phyloP scores from a whole-genome alignment of 352 stramenopile species.

The Phytopythium cucurbitacearum region DNA sequence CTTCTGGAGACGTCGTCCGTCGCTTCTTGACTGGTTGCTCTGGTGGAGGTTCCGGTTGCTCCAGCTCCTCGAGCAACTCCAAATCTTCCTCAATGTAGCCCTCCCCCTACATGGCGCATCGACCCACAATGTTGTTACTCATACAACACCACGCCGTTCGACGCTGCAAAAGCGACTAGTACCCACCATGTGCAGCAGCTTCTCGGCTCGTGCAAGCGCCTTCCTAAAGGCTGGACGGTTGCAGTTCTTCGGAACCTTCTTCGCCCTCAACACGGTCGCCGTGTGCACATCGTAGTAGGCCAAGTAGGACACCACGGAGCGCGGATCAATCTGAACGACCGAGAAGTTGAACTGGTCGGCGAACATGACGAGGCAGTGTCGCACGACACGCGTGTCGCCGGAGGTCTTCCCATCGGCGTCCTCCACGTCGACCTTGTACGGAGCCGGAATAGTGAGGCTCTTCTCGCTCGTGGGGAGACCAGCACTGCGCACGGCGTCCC shows the following conservation, averaged over 20 bases:
- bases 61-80: conserved; percentile 24
- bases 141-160: not conserved
- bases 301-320: conserved; percentile 41
- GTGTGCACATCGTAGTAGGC: conserved; percentile 37
- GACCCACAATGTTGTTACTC: not conserved
- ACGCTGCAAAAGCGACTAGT: not conserved
- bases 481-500: conserved; percentile 37
- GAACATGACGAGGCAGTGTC: conserved; percentile 54
- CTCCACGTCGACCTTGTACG: conserved; percentile 21
- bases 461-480: conserved; percentile 39
- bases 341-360: conserved; percentile 65
- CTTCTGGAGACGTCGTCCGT: conserved; percentile 16
- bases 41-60: not conserved
- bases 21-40: conserved; percentile 25
- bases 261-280: conserved; percentile 21
- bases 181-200: conserved; percentile 46
- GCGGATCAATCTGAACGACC: conserved; percentile 30
- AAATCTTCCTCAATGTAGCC: conserved; percentile 27
- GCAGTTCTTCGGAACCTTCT: conserved; percentile 20
- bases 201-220: conserved; percentile 25
- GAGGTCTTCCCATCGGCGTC: conserved; percentile 22
- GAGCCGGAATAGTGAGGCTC: conserved; percentile 29
- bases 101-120: conserved; percentile 11
- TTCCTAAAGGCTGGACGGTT: conserved; percentile 23
- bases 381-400: conserved; percentile 11